Base-by-base conservation (phyloP, 148 eudicot species). In the Talinum fruticosum region DNA sequence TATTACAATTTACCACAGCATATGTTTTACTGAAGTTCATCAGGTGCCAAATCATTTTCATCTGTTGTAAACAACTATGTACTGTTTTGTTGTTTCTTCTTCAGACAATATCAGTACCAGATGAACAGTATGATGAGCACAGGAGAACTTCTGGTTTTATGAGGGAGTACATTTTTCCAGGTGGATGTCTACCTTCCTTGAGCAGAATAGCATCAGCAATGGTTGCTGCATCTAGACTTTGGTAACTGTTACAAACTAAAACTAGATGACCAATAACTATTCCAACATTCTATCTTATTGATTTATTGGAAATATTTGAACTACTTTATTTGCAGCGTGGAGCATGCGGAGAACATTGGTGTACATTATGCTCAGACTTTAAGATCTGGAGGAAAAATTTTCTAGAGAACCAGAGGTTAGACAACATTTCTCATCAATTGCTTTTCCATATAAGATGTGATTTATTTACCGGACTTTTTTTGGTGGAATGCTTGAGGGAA, bases 141-240 rank as follows among this genome's bases (percentile, higher is more conserved):
- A 82, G 91, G 65, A 83, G 77, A 44, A 91, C 91, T 84, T 85
- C 93, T 1, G 93, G 85, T 72, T 94, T 91, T 70, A 88, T 90
- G 18, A 94, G 84, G 74, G 98, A 94, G 75, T 94, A 90, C 78
- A 91, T 94, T 62, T 94, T 91, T 69, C 94, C 94, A 0, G 97
- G 98, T 44, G 94, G 97, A 77, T 89, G 91, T 79, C 41, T 94
- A 29, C 97, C 94, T 67, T 87, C 88, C 49, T 78, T 94, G 71
- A 89, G 89, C 73, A 79, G 89, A 76, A 87, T 94, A 73, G 90
- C 89, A 71, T 80, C 97, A 26, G 94, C 97, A 51, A 94, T 94
- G 98, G 82, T 85, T 83, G 68, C 87, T 78, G 84, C 94, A 76
- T 94, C 97, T 3, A 88, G 90, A 77, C 90, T 94, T 38, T 87